Evolutionary conservation across 2,329 filamentous ascomycete genomes (phyloP).

Genomic region (Phyllosticta citriasiana): DNA sequence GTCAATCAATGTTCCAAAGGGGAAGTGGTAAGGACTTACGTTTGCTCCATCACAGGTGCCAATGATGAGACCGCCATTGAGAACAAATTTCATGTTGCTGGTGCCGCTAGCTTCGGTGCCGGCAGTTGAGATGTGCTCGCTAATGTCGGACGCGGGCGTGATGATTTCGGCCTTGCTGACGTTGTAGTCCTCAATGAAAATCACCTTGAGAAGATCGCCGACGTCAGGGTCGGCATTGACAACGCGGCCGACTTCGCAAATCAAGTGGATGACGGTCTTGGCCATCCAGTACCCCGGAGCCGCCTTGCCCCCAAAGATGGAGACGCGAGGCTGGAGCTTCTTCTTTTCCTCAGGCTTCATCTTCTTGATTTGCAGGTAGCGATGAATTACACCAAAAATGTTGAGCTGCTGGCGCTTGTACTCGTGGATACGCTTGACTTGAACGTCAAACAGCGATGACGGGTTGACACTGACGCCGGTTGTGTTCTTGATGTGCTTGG

Average conservation of each 20-base stretch:
- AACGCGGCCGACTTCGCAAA: slow-evolving; percentile 82
- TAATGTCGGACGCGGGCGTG: slow-evolving; percentile 85
- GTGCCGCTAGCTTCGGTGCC: slow-evolving; percentile 84
- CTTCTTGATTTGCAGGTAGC: slow-evolving; percentile 80
- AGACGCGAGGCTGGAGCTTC: slow-evolving; percentile 78
- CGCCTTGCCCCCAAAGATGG: slow-evolving; percentile 95
- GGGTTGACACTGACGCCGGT: slow-evolving; percentile 79
- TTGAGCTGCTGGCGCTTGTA: slow-evolving; percentile 99
- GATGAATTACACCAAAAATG: slow-evolving; percentile 94
- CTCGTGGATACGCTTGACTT: slow-evolving; percentile 98
- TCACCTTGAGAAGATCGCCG: slow-evolving; percentile 88
- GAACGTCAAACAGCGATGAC: slow-evolving; percentile 82
- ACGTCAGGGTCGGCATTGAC: slow-evolving; percentile 90
- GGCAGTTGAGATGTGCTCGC: slow-evolving; percentile 96
- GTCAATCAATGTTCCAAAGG: not conserved
- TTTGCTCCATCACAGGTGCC: slow-evolving; percentile 97
- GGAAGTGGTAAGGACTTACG: slow-evolving; percentile 43
- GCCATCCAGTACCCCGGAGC: slow-evolving; percentile 99
- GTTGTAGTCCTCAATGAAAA: slow-evolving; percentile 97
- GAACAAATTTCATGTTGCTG: slow-evolving; percentile 99
- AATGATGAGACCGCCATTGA: slow-evolving; percentile 95
- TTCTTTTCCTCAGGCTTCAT: slow-evolving; percentile 76
- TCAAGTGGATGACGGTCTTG: slow-evolving; percentile 94
- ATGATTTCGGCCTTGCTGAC: slow-evolving; percentile 99
- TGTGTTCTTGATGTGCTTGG: slow-evolving; percentile 78